A percentile compares a stretch with the other conserved stretches of the same genome.
phyloP scores from a whole-genome alignment of 257 asterid genomes.

The Sherardia arvensis region DNA sequence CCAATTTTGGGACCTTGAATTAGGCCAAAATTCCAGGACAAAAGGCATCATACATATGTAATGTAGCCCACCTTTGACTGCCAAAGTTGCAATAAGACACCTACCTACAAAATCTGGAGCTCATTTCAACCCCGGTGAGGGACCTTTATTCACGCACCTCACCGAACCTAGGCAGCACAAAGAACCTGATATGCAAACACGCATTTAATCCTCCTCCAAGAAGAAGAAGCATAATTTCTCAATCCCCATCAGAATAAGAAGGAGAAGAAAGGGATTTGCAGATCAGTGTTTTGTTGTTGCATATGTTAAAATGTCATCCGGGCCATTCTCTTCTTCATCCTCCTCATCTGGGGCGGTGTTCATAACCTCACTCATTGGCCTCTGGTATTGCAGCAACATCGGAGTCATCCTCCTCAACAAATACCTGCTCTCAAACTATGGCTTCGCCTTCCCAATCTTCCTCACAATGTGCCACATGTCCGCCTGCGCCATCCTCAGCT shows the following conservation, averaged over 20 bases:
- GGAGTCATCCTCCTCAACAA: constrained; percentile 95
- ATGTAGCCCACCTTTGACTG: constrained; percentile 3
- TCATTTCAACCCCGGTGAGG: background rate
- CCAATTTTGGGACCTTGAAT: background rate
- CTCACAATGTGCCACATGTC: constrained; percentile 99
- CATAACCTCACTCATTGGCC: constrained; percentile 43
- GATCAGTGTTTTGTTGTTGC: background rate
- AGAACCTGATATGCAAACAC: background rate
- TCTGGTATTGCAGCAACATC: constrained; percentile 80
- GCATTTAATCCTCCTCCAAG: background rate
- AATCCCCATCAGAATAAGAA: background rate
- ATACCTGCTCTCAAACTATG: constrained; percentile 72
- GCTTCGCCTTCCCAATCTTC: constrained; percentile 70
- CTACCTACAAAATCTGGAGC: background rate
- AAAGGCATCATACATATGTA: background rate
- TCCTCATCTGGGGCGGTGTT: constrained; percentile 28
- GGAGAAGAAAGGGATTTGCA: constrained; percentile 1
- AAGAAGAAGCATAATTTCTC: too few species aligned
- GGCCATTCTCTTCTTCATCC: constrained; percentile 21
- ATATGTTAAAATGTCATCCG: constrained; percentile 15
- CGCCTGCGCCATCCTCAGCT: constrained; percentile 87
- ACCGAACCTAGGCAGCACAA: background rate
- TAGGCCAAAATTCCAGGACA: constrained; percentile 1
- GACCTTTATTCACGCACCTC: background rate
- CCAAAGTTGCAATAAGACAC: background rate